phyloP scores from a whole-genome alignment of 495 filamentous ascomycete species.

The Cenococcum geophilum region DNA sequence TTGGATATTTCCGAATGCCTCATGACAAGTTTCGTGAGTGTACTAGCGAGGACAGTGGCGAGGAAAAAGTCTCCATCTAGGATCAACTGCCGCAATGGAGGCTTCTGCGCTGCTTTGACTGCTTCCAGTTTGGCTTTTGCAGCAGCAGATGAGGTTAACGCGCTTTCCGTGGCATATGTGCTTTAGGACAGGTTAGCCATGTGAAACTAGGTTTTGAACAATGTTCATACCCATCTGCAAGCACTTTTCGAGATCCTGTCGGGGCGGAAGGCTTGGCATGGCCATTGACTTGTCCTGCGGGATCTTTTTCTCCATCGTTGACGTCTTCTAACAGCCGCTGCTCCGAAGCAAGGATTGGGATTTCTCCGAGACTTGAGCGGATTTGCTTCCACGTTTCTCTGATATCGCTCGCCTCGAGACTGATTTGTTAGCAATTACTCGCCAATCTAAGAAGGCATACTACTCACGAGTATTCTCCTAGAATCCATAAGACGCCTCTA shows the following conservation, averaged over 20 bases:
- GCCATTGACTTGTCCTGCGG: constrained; percentile 73
- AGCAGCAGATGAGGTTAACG: constrained; percentile 85
- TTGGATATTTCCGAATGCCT: constrained; percentile 91
- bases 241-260: constrained; percentile 79
- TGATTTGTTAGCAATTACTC: constrained; percentile 31
- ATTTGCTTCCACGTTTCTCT: constrained; percentile 96
- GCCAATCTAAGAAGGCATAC: no score
- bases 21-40: constrained; percentile 97
- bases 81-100: constrained; percentile 89
- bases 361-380: constrained; percentile 88
- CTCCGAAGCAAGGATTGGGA: constrained; percentile 93
- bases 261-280: constrained; percentile 68
- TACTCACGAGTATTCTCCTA: constrained; percentile 69
- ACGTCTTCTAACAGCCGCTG: constrained; percentile 81
- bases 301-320: constrained; percentile 55
- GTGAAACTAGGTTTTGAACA: neutral
- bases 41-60: constrained; percentile 88
- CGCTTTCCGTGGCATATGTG: constrained; percentile 75
- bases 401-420: constrained; percentile 87
- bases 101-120: constrained; percentile 94
- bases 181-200: neutral
- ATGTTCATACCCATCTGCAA: constrained; percentile 71
- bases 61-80: constrained; percentile 97
- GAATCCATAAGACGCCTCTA: constrained; percentile 92
- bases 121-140: constrained; percentile 89